Base-by-base conservation (phyloP, 768 basidiomycete species). In the Trametes sanguinea region DNA sequence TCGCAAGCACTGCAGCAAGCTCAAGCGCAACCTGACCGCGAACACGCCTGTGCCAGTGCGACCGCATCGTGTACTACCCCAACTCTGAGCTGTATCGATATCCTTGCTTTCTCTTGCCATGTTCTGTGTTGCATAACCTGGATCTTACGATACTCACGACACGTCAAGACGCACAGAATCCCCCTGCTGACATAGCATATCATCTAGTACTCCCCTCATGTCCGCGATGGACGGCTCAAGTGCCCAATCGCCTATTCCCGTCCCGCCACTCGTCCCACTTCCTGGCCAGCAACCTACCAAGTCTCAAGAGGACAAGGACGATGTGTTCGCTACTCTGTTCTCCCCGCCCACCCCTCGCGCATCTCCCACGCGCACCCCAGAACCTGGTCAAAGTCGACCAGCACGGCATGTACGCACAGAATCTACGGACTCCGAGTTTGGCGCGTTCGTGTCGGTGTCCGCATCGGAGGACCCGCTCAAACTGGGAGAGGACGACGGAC, bases 391-490 rank as follows among this genome's bases (percentile, higher is more conserved):
- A 51, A 43, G 7, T 17, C 60, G 51, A 3, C 39, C 56, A 0
- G 57, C 30, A 4, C 30, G 54, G 16, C 68, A 67, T 61, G 57
- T 60, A 6, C 65, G 68, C 5, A 63, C 60, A 4, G 56, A 53
- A 48, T 71, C 71, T 11, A 63, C 61, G 6, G 78, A 80, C 65
- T 81, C 81, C 0, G 86, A 88, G 17, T 87, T 86, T 67, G 85
- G 86, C 9, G 75, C 84, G 0, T 87, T 88, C 54, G 83, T 88
- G 1, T 83, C 83, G 3, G 85, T 87, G 0, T 76, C 82, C 0
- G 73, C 81, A 0, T 67, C 76, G 8, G 81, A 86, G 39, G 84
- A 88, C 61, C 85, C 86, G 3, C 73, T 85, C 29, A 70, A 65
- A 33, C 51, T 67, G 9, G 60, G 43, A 2, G 29, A 37, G 9